Conservation (phyloP, 73 alveolate genomes). For the Paramecium sexaurelia region DNA sequence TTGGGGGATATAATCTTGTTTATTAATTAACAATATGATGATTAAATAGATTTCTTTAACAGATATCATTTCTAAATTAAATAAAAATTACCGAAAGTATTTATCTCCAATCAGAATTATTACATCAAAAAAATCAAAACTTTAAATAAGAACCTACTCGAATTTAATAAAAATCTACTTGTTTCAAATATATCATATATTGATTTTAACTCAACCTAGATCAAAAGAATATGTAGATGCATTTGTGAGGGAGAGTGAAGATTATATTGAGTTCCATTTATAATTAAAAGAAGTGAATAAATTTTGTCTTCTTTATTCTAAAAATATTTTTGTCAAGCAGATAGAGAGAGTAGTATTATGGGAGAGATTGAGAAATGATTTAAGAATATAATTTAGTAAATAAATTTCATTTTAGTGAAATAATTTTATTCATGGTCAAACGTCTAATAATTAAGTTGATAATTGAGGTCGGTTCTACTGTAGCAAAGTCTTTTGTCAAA, state of each 20-base stretch:
- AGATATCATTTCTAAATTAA: neutral
- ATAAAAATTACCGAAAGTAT: neutral
- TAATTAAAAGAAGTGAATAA: neutral
- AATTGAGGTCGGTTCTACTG: conserved; percentile 14
- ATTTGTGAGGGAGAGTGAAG: neutral
- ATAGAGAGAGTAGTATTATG: neutral
- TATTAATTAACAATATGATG: neutral
- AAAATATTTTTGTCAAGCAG: neutral
- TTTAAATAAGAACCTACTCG: neutral
- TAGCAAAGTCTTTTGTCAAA: conserved; percentile 16
- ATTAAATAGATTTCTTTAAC: neutral
- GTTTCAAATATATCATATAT: neutral
- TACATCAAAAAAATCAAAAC: neutral
- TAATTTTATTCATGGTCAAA: conserved; percentile 47
- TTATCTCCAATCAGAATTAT: neutral
- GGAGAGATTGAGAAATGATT: neutral
- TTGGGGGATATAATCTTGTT: conserved; percentile 2
- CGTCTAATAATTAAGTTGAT: conserved; percentile 24
- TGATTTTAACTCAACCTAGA: neutral
- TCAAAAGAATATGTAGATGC: neutral
- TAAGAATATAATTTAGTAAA: neutral
- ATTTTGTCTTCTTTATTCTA: neutral
- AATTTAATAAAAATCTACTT: neutral
- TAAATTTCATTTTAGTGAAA: neutral
- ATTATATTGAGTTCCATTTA: neutral